Percentiles rank a stretch among this genome's conserved stretches.
Conservation (phyloP, 2,329 filamentous ascomycete genomes). For the Stachybotrys elegans region DNA sequence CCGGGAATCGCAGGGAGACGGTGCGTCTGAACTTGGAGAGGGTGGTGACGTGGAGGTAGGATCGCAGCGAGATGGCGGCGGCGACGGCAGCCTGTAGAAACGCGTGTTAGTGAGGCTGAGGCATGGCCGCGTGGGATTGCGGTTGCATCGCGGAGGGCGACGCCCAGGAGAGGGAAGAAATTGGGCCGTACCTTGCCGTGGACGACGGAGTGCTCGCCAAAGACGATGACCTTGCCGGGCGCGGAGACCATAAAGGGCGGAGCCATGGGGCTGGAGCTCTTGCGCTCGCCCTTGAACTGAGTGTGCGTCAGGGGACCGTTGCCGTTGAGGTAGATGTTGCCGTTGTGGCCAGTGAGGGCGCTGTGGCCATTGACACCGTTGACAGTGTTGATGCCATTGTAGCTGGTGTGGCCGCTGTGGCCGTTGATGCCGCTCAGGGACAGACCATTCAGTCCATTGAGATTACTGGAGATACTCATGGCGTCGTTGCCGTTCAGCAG, state of each 20-base stretch:
- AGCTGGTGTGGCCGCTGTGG: conserved; percentile 1
- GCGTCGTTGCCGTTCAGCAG: conserved; percentile 20
- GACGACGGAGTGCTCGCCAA: conserved; percentile 97
- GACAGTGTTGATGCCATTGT: conserved; percentile 7
- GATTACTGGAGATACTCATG: neutral
- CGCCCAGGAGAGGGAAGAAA: too few species aligned
- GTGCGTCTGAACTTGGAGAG: conserved; percentile 88
- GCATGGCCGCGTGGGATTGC: too few species aligned
- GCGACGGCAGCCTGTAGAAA: conserved; percentile 73
- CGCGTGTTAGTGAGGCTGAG: conserved; percentile 11
- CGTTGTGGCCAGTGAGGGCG: conserved; percentile 16
- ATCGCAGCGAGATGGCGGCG: conserved; percentile 88
- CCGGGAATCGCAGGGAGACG: conserved; percentile 82
- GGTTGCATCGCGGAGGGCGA: too few species aligned
- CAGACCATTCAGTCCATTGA: neutral
- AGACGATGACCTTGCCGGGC: conserved; percentile 96
- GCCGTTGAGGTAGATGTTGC: conserved; percentile 25
- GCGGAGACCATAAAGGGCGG: conserved; percentile 97
- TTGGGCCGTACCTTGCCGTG: conserved; percentile 70
- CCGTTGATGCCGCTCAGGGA: conserved; percentile 15
- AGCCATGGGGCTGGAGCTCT: conserved; percentile 62
- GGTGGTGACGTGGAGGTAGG: conserved; percentile 92
- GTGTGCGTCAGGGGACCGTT: conserved; percentile 24
- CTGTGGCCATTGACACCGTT: conserved; percentile 15
- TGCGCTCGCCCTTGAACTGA: conserved; percentile 42